phyloP scores from a whole-genome alignment of 805 yeast genomes.

The Myxozyma geophila region DNA sequence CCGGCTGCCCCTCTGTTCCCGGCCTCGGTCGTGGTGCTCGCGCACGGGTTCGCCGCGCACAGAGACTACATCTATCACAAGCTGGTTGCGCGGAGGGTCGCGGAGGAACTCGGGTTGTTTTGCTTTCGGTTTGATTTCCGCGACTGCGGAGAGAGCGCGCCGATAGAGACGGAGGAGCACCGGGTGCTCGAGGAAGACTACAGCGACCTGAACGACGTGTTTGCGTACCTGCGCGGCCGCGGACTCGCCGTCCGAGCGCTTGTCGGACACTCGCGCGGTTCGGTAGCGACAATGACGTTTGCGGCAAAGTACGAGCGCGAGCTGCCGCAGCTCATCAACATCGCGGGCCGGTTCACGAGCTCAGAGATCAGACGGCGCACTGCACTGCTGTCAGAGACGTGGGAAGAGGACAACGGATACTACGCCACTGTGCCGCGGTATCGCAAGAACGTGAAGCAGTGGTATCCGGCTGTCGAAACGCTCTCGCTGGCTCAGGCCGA shows the following conservation, averaged over 20 bases:
- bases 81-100: slow-evolving; percentile 61
- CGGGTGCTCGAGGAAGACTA: slow-evolving; percentile 67
- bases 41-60: slow-evolving; percentile 90
- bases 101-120: slow-evolving; percentile 59
- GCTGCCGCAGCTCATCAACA: slow-evolving; percentile 72
- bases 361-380: slow-evolving; percentile 53
- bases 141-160: slow-evolving; percentile 79
- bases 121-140: slow-evolving; percentile 83
- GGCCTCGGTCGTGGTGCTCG: slow-evolving; percentile 55
- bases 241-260: slow-evolving; percentile 59
- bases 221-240: slow-evolving; percentile 44
- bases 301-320: slow-evolving; percentile 52
- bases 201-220: slow-evolving; percentile 63
- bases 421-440: slow-evolving; percentile 52
- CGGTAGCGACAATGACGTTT: slow-evolving; percentile 76
- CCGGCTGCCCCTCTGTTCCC: slow-evolving; percentile 23
- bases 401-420: slow-evolving; percentile 52
- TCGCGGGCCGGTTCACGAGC: slow-evolving; percentile 72
- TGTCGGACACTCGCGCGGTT: slow-evolving; percentile 82
- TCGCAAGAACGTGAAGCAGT: slow-evolving; percentile 52
- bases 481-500: slow-evolving; percentile 56
- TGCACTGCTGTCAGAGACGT: slow-evolving; percentile 44
- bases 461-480: slow-evolving; percentile 58
- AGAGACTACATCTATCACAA: slow-evolving; percentile 77
- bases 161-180: slow-evolving; percentile 45